Evolutionary conservation across 805 yeast species (phyloP).

Genomic region (Saturnispora zaruensis): DNA sequence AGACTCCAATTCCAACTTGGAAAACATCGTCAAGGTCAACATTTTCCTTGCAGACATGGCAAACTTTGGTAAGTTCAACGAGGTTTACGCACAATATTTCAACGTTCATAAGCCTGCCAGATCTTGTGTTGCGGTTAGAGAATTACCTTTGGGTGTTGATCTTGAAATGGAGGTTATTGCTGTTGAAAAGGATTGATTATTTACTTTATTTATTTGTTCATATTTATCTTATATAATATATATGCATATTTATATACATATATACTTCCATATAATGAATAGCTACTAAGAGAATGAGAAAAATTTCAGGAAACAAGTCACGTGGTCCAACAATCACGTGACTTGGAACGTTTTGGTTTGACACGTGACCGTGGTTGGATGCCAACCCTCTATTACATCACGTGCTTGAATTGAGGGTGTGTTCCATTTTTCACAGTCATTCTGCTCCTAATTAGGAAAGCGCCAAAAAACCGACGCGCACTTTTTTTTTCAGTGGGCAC

Average conservation of each 20-base stretch:
- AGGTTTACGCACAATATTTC: conserved; percentile 74
- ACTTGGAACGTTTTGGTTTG: no score
- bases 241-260: no score
- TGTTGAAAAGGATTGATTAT: conserved; percentile 38
- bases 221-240: no score
- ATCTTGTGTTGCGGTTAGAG: conserved; percentile 93
- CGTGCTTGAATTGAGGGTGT: conserved; percentile 2
- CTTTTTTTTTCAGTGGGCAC: background rate
- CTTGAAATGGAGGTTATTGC: conserved; percentile 93
- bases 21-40: conserved; percentile 80
- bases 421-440: background rate
- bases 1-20: conserved; percentile 77
- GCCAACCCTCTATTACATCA: background rate
- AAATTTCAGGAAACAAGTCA: no score
- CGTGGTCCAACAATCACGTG: no score
- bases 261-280: no score
- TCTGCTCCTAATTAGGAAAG: background rate
- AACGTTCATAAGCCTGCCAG: conserved; percentile 84
- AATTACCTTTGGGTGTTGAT: conserved; percentile 79
- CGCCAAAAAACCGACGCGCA: background rate
- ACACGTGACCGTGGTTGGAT: background rate
- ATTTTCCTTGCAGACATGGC: conserved; percentile 87
- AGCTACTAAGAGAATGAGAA: no score
- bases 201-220: background rate
- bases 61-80: conserved; percentile 77